Base-by-base conservation (phyloP, 202 grass and related monocot genomes). In the Setaria italica region DNA sequence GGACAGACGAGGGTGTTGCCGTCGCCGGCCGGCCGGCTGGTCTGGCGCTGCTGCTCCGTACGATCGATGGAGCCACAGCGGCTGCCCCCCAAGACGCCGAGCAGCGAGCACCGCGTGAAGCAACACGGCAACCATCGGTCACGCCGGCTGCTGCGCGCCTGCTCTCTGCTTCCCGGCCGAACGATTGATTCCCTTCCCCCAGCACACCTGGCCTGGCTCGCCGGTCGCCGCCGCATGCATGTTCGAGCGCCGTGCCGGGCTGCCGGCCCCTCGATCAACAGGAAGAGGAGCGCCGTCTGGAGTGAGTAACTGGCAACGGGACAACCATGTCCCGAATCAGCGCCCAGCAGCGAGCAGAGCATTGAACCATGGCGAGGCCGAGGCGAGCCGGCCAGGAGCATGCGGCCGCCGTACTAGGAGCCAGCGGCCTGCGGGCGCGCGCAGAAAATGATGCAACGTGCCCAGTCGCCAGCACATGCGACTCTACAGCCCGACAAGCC, bases 371-470 rank as follows among this genome's bases (percentile, higher is more conserved):
- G 16, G 72, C 50, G 4, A 39, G 29, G 6, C 33, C 7, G 19
- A 25, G 56, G 2, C 50, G 15, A 54, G 5, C 15, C 50, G 11
- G 25, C 4, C 72, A 37, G 32, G 30, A 39, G 32, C 17, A 54
- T 37, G 72, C 72, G 9, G 17, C 72, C 72, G 32, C 77, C 75
- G 56, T 49, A 42, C 58, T 14, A 72, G 5, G 20, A 43, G 15
- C 20, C 6, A 78, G 20, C 6, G 21, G 13, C 17, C 2, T 72
- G 15, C 8, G 41, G 30, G 57, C 46, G 29, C 15, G 79, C 79
- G 50, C 79, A 50, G 79, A 50, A 77, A 77, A 50, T 76, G 51
- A 87, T 70, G 72, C 79, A 57, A 56, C 64, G 64, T 69, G 41
- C 39, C 49, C 73, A 56, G 85, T 12, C 2, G 67, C 51, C 6